These are phyloP conservation scores for Leersia perrieri DNA, from an alignment of 176 grass and related monocot genomes.

Conservation along the genomic window DNA sequence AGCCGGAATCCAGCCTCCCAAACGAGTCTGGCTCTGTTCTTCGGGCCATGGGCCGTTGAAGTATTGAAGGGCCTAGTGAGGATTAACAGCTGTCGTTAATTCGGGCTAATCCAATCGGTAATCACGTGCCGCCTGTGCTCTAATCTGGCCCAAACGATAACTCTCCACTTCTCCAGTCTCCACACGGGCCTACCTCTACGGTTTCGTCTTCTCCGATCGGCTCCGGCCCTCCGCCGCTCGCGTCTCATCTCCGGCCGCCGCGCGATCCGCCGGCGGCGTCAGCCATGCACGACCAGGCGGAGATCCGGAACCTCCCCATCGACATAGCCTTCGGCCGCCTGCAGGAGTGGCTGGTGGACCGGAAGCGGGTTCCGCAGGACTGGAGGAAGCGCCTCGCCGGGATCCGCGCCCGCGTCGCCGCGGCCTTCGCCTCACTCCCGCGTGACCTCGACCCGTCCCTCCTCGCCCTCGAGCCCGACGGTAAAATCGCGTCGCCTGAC, in stretches of 20 bases:
- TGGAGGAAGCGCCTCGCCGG: conserved; percentile 77
- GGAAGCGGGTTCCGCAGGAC: conserved; percentile 86
- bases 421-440: conserved; percentile 55
- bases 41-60: background rate
- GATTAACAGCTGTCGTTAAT: background rate
- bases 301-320: conserved; percentile 79
- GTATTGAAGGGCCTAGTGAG: background rate
- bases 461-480: conserved; percentile 62
- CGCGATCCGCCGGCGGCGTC: background rate
- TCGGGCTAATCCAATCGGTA: too few relatives aligned
- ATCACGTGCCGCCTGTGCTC: background rate
- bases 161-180: too few relatives aligned
- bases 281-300: conserved; percentile 63
- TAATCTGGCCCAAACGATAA: background rate
- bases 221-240: conserved; percentile 16
- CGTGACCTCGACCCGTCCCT: conserved; percentile 74
- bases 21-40: too few relatives aligned
- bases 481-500: conserved; percentile 28
- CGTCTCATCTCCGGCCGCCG: background rate
- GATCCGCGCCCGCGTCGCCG: conserved; percentile 58
- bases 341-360: conserved; percentile 97
- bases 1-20: background rate
- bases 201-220: background rate
- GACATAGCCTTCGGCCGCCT: conserved; percentile 88
- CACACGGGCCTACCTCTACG: background rate